Evolutionary conservation across 768 basidiomycete species (phyloP), one percentile per base, ranked within the genome.

Genomic region (Suillus fuscotomentosus): DNA sequence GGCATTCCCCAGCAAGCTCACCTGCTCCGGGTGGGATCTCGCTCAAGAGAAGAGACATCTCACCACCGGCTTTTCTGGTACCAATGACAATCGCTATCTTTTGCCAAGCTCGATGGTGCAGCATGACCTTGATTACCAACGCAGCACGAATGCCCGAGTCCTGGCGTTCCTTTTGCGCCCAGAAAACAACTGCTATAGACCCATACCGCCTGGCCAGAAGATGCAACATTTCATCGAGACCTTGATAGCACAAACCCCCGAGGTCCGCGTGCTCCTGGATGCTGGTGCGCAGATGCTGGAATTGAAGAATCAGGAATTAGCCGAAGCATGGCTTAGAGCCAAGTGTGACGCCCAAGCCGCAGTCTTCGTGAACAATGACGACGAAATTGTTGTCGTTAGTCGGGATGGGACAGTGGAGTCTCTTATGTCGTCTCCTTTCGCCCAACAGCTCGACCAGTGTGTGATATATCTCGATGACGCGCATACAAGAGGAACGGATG

Each of bases 161-260:
- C 47, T 74, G 17, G 51, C 60, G 0, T 69, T 67, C 48, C 62
- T 74, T 15, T 69, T 74, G 20, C 72, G 62, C 10, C 66, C 65
- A 17, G 73, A 75, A 55, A 74, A 74, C 51, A 51, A 65, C 20
- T 27, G 57, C 43, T 72, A 71, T 36, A 60, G 2, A 67, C 62
- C 3, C 60, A 61, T 17, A 47, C 64, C 4, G 34, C 2, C 67
- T 7, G 27, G 66, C 9, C 53, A 54, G 15, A 71, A 70, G 7
- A 70, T 72, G 8, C 48, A 55, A 11, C 63, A 73, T 38, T 69
- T 81, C 63, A 60, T 82, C 45, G 41, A 67, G 9, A 60, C 70
- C 31, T 22, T 84, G 7, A 71, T 76, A 6, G 27, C 64, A 9
- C 73, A 80, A 62, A 84, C 83, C 0, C 84, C 84, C 67, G 50